These are phyloP conservation scores for Trypanosoma vivax DNA, from an alignment of 208 protist species.

Conservation along the genomic window DNA sequence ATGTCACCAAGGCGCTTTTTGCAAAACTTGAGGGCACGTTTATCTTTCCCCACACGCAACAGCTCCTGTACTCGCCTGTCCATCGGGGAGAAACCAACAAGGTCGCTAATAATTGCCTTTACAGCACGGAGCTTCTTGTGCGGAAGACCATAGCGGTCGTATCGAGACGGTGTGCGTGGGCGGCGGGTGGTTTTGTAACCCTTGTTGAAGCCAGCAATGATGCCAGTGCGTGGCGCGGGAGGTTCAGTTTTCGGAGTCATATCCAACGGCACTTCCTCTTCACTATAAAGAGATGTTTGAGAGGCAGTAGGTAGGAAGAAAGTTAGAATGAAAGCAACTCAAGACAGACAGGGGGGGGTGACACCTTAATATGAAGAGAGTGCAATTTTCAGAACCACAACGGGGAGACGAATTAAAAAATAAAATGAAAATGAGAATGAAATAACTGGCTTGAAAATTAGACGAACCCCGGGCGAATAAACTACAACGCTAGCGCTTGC, in stretches of 20 bases:
- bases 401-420: background rate
- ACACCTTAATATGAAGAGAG: background rate
- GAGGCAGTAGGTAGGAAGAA: no score
- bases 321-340: background rate
- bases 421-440: background rate
- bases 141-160: constrained; percentile 79
- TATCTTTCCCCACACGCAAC: constrained; percentile 92
- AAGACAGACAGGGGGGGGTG: background rate
- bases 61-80: constrained; percentile 92
- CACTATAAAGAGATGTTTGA: background rate
- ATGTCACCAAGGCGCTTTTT: constrained; percentile 92
- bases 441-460: no score
- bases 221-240: constrained; percentile 76
- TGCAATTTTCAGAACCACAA: background rate
- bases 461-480: background rate
- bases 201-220: constrained; percentile 91
- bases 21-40: constrained; percentile 92
- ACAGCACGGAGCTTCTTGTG: constrained; percentile 89
- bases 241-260: constrained; percentile 11
- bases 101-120: constrained; percentile 87
- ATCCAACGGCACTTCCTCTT: no score
- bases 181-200: constrained; percentile 87
- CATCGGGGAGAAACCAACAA: constrained; percentile 88
- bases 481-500: constrained; percentile 68
- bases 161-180: constrained; percentile 55